Base-by-base conservation (phyloP, 2,329 filamentous ascomycete genomes). In the Apiospora koreana region DNA sequence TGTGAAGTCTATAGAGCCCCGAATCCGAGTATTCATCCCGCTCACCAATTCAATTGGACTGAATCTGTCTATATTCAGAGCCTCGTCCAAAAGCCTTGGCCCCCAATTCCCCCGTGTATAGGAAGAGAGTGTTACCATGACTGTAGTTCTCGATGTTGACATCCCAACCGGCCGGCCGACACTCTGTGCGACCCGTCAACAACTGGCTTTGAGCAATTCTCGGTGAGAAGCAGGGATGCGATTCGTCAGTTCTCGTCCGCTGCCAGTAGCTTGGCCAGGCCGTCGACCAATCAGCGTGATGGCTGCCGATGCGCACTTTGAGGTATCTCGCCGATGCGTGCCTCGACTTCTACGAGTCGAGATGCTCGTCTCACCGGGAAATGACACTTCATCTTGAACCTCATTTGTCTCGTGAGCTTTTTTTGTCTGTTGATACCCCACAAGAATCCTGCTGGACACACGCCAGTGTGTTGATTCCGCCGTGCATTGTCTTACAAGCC, bases 351-450 rank as follows among this genome's bases (percentile, higher is more conserved):
- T 42, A 69, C 67, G 67, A 62, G 67, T 69, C 67, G 67, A 69
- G 42, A 69, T 69, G 48, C 48, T 62, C 67, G 67, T 69, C 67
- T 69, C 50, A 69, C 67, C 48, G 50, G 54, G 67, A 69, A 62
- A 62, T 64, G 67, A 62, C 67, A 64, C 67, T 69, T 69, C 67
- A 46, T 62, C 67, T 69, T 45, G 35, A 42, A 28, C 67, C 35
- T 62, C 50, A 62, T 69, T 69, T 69, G 67, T 64, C 67, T 69
- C 38, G 54, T 69, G 66, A 48, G 66, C 66, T 38, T 43, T 41
- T 64, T 69, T 62, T 62, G 54, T 50, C 48, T 43, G 46, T 62
- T 38, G 54, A 62, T 62, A 62, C 67, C 67, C 67, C 67, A 68
- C 67, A 46, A 48, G 46, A 68, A 41, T 35, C 23, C n/a, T 54